phyloP scores from a whole-genome alignment of 805 yeast species.

The Metschnikowia borealis region DNA sequence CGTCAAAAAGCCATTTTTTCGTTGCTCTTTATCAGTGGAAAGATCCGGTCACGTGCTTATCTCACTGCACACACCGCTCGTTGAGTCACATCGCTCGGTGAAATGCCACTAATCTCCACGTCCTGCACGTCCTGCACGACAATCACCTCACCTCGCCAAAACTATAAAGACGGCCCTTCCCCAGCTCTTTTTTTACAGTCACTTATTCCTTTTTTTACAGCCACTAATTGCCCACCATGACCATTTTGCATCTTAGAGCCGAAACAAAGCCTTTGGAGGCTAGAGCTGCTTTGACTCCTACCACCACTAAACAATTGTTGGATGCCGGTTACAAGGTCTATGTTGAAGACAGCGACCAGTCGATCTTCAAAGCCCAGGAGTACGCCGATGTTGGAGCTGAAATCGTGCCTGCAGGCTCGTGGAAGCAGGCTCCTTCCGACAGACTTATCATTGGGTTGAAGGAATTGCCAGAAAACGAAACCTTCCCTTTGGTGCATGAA shows the following conservation, averaged over 20 bases:
- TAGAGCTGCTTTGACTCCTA: constrained; percentile 94
- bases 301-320: constrained; percentile 76
- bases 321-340: constrained; percentile 85
- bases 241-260: constrained; percentile 85
- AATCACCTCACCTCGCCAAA: background rate
- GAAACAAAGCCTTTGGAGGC: constrained; percentile 97
- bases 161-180: background rate
- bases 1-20: background rate
- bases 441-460: constrained; percentile 90
- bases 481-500: constrained; percentile 90
- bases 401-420: constrained; percentile 89
- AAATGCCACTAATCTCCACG: constrained; percentile 2
- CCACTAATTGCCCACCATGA: constrained; percentile 21
- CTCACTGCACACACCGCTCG: constrained; percentile 1
- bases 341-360: constrained; percentile 84
- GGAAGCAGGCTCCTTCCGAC: constrained; percentile 88
- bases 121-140: background rate
- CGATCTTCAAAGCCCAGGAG: constrained; percentile 73
- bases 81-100: background rate
- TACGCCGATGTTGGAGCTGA: constrained; percentile 77
- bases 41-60: constrained; percentile 1
- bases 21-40: background rate
- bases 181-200: background rate
- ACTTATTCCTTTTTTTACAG: background rate
- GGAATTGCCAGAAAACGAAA: constrained; percentile 86